Evolutionary conservation across 805 yeast species (phyloP), one percentile per base, ranked within the genome.

Genomic region (Candida silvatica): DNA sequence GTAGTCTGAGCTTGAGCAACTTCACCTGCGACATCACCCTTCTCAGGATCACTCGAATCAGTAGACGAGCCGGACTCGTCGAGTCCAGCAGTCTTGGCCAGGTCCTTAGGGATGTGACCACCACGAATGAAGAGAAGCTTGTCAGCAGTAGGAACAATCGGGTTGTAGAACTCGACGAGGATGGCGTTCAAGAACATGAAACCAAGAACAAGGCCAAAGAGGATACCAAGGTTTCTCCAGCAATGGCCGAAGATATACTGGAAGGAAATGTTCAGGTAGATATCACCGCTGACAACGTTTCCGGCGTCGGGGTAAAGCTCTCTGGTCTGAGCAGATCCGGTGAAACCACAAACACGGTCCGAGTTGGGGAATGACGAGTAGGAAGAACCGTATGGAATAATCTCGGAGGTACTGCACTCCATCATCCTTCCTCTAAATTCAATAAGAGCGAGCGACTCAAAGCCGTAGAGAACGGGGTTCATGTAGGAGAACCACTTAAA

Each of bases 181-280:
- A 58, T 4, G 8, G 52, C 47, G 30, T 56, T 50, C 26, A 57
- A 36, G 4, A 35, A 32, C 31, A 67, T 46, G 51, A 66, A 65
- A 42, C 68, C 64, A 9, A 65, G 28, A 29, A 61, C 50, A 46
- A 62, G 69, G 7, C 56, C 70, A 45, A 68, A 32, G 31, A 62
- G 37, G 37, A 71, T 65, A 42, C 77, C 95, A 39, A 78, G 67
- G 53, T 85, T 80, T 61, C 94, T 74, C 95, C 95, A 85, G 34
- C 71, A 68, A 54, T 85, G 83, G 17, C 56, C 44, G 48, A 67
- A 74, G 18, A 49, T 54, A 61, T 77, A 84, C 29, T 56, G 52
- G 56, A 56, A 84, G 8, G 75, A 53, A 6, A 47, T 47, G 4
- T 43, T 43, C 17, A 77, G 38, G 45, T 73, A 77, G 19, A 51